Evolutionary conservation across 352 stramenopile genomes (phyloP).

Genomic region (Globisporangium echinulatum): DNA sequence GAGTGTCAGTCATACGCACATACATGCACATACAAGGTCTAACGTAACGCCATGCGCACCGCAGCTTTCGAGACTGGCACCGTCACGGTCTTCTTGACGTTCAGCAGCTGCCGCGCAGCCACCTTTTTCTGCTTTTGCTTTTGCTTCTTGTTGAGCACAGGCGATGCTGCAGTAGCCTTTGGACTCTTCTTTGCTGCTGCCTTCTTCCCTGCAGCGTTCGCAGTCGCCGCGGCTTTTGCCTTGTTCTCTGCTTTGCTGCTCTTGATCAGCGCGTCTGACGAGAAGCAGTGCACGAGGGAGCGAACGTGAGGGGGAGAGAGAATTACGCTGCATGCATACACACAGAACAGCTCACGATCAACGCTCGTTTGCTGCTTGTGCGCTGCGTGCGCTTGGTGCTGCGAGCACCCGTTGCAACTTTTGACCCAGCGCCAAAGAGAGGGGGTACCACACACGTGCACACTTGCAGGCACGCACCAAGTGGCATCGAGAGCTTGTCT

Average conservation of each 20-base stretch:
- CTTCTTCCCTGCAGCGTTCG: slow-evolving; percentile 1
- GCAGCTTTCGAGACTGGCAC: slow-evolving; percentile 57
- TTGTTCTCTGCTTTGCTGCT: slow-evolving; percentile 20
- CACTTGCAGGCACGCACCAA: slow-evolving; percentile 21
- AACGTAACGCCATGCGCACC: slow-evolving; percentile 20
- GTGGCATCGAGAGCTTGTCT: slow-evolving; percentile 46
- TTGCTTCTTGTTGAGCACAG: not conserved
- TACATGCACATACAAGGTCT: not conserved
- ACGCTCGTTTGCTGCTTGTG: too few species aligned
- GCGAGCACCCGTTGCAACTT: too few species aligned
- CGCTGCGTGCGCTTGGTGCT: too few species aligned
- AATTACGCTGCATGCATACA: not conserved
- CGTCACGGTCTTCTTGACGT: slow-evolving; percentile 70
- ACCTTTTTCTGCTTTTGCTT: slow-evolving; percentile 13
- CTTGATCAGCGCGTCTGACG: slow-evolving; percentile 40
- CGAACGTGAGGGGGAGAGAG: too few species aligned
- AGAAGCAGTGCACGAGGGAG: not conserved
- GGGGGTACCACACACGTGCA: not conserved
- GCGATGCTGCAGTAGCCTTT: too few species aligned
- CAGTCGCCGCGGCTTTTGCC: slow-evolving; percentile 9
- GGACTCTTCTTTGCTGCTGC: not conserved
- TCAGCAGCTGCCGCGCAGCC: slow-evolving; percentile 39
- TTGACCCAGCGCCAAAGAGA: not conserved
- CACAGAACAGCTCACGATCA: too few species aligned
- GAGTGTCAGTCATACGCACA: not conserved